Conservation (phyloP, 192 early-diverging fungal genomes). For the Umbelopsis sp. region DNA sequence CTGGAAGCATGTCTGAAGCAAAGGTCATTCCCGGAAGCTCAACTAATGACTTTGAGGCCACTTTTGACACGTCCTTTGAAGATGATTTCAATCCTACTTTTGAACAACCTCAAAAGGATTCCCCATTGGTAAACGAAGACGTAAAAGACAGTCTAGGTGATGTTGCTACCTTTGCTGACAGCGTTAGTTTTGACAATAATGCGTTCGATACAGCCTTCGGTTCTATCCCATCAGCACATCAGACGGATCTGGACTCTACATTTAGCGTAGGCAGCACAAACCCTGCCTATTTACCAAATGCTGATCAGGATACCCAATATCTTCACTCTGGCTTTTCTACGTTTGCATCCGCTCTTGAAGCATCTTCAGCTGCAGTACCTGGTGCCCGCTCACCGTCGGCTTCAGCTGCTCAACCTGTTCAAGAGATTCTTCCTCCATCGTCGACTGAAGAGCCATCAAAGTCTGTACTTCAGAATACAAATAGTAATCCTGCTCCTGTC, state of each 20-base stretch:
- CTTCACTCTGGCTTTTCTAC: background rate
- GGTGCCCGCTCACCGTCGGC: background rate
- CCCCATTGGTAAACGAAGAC: background rate
- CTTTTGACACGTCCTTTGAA: conserved; percentile 7
- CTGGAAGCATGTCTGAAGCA: conserved; percentile 25
- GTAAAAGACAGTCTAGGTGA: background rate
- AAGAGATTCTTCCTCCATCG: background rate
- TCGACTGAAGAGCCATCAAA: background rate
- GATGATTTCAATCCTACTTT: conserved; percentile 2
- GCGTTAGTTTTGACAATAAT: background rate
- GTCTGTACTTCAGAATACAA: background rate
- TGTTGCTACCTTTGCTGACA: background rate
- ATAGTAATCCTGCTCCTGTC: background rate
- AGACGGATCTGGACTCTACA: background rate
- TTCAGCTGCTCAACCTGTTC: background rate
- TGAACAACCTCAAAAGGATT: background rate
- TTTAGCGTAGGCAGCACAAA: background rate
- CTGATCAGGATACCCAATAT: background rate
- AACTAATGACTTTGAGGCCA: background rate
- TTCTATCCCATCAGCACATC: background rate
- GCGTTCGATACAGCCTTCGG: background rate
- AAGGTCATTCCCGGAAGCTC: conserved; percentile 13
- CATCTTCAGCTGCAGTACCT: background rate
- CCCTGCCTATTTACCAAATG: background rate
- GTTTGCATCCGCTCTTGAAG: background rate